Percentiles rank a stretch among this genome's conserved stretches.
Evolutionary conservation across 768 basidiomycete genomes (phyloP).

Genomic region (Podaxis sp.): DNA sequence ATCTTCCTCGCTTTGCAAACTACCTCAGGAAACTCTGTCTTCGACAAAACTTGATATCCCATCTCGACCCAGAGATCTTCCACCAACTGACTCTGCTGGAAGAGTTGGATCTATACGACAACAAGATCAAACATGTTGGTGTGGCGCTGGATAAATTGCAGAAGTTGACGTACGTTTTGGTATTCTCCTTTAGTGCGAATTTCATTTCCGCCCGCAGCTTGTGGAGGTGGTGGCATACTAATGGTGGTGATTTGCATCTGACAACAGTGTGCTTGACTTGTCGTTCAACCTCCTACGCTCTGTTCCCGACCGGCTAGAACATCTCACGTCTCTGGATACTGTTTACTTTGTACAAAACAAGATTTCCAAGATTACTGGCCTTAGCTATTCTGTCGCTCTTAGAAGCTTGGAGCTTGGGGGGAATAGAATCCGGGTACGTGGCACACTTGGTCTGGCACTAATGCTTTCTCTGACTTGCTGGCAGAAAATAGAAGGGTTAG

Average conservation of each 20-base stretch:
- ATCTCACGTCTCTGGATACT: constrained; percentile 62
- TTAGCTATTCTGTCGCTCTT: constrained; percentile 55
- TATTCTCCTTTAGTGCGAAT: background rate
- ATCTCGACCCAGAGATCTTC: constrained; percentile 73
- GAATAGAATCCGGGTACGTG: constrained; percentile 81
- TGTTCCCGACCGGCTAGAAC: constrained; percentile 60
- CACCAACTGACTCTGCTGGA: constrained; percentile 64
- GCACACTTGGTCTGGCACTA: background rate
- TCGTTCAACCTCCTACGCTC: constrained; percentile 89
- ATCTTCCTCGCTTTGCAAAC: constrained; percentile 67
- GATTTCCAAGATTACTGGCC: constrained; percentile 74
- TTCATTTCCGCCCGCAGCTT: background rate
- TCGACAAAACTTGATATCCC: constrained; percentile 79
- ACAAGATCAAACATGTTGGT: constrained; percentile 77
- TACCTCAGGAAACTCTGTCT: constrained; percentile 77
- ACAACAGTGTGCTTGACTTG: constrained; percentile 74
- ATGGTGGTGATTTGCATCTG: constrained; percentile 8
- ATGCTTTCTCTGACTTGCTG: constrained; percentile 4
- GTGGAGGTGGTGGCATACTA: background rate
- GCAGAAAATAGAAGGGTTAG: constrained; percentile 86
- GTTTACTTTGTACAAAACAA: constrained; percentile 97
- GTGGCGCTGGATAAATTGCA: constrained; percentile 58
- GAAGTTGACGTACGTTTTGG: constrained; percentile 51
- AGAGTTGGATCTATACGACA: constrained; percentile 95
- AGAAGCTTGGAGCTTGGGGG: constrained; percentile 91